Evolutionary conservation across 176 grass and related monocot species (phyloP).

Genomic region (Elaeis guineensis): DNA sequence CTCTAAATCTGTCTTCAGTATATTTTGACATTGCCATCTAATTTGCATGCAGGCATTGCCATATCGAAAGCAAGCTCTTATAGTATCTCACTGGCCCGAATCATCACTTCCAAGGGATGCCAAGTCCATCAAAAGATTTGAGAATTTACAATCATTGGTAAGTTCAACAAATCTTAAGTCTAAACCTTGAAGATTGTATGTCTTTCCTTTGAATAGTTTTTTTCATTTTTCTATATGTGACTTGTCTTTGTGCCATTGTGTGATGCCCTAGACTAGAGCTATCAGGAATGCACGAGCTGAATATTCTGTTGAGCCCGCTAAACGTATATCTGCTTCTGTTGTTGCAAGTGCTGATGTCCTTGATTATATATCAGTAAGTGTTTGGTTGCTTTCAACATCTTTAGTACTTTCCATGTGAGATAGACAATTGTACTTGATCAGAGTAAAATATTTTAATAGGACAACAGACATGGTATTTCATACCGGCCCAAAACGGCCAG

Average conservation of each 20-base stretch:
- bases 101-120: slow-evolving; percentile 67
- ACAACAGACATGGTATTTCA: no score
- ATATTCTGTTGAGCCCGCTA: slow-evolving; percentile 95
- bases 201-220: no score
- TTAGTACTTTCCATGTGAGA: no score
- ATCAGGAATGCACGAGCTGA: slow-evolving; percentile 94
- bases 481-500: no score
- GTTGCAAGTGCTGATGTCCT: slow-evolving; percentile 76
- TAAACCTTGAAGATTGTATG: no score
- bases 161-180: slow-evolving; percentile 16
- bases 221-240: slow-evolving; percentile 4
- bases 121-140: slow-evolving; percentile 82
- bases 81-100: slow-evolving; percentile 65
- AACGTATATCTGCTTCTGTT: slow-evolving; percentile 86
- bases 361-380: slow-evolving; percentile 72
- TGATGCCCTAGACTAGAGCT: slow-evolving; percentile 55
- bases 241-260: slow-evolving; percentile 1
- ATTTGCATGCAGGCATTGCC: slow-evolving; percentile 68
- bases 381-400: no score
- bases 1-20: neutral
- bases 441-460: no score
- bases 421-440: no score
- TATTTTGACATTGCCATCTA: slow-evolving; percentile 1
- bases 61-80: slow-evolving; percentile 70
- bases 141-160: slow-evolving; percentile 95